Base-by-base conservation (phyloP, 163 green algal genomes). In the Volvox carteri region DNA sequence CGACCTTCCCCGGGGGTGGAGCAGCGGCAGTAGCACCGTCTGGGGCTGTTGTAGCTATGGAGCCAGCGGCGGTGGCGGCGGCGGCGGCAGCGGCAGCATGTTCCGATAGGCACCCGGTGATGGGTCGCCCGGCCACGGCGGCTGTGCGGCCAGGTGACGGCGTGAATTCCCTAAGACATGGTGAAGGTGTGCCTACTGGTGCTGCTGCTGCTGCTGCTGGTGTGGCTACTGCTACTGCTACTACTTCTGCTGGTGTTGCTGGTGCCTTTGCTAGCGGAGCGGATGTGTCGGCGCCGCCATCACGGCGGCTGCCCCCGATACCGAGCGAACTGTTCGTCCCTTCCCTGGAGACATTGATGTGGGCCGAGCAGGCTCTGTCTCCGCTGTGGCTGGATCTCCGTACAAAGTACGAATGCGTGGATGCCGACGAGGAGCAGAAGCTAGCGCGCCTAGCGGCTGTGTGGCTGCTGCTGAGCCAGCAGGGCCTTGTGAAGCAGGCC, bases 401-500 rank as follows among this genome's bases (percentile, higher is more conserved):
- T 39, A 19, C 72, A 44, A 67, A 28, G 50, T 37, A 52, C 50
- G 52, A 56, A 21, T 8, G 21, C 21, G 18, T 70, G 18, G 76
- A 72, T 19, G 9, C 19, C 25, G 76, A 70, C 14, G 52, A 39
- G 50, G 76, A 50, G 16, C 35, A 50, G 33, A 54, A 67, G 48
- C 50, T 37, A 54, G 50, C 50, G 52, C 50, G 48, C 33, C 30
- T 50, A 14, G 75, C 76, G 0, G 52, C 56, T 33, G 1, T 18
- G 52, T 85, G 76, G 76, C 52, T 85, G 76, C 21, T 72, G 50
- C 1, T n/a, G 18, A 70, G 50, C 6, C 50, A 85, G 30, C 35
- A 23, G 52, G 52, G 44, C 4, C 75, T 84, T 35, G 21, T 44
- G 75, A 28, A 9, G 28, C 75, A 14, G n/a, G 75, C 46, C 1